These are phyloP conservation scores for Geranium brycei DNA, from an alignment of 345 rosid species.

Conservation along the genomic window DNA sequence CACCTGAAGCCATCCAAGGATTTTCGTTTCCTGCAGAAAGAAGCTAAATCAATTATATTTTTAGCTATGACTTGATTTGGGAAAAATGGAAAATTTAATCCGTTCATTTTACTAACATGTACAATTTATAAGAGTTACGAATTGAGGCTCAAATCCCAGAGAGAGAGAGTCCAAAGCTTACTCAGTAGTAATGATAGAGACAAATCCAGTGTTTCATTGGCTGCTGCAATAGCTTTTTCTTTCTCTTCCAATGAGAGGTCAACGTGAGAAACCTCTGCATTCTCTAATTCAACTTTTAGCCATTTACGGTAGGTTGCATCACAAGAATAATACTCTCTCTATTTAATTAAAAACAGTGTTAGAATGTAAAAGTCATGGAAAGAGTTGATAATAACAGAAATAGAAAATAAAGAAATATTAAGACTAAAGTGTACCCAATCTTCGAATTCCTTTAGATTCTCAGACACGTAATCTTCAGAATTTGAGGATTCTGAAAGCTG, in stretches of 20 bases:
- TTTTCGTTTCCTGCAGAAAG: constrained; percentile 41
- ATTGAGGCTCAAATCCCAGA: not conserved
- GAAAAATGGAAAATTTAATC: not conserved
- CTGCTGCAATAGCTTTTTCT: constrained; percentile 47
- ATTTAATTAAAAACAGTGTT: constrained; percentile 9
- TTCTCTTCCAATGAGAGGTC: constrained; percentile 75
- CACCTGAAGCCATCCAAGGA: constrained; percentile 61
- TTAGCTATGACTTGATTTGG: constrained; percentile 1
- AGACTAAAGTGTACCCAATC: constrained; percentile 57
- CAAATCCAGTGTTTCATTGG: constrained; percentile 50
- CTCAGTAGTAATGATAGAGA: constrained; percentile 55
- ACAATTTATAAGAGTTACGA: not conserved
- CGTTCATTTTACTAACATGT: not conserved
- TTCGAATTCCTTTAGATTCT: constrained; percentile 75
- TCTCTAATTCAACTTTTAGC: constrained; percentile 73
- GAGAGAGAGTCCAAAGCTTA: constrained; percentile 22
- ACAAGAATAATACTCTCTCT: constrained; percentile 91
- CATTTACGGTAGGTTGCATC: constrained; percentile 92
- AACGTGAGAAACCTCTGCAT: constrained; percentile 48
- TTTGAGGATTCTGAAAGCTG: constrained; percentile 63
- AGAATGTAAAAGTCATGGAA: not conserved
- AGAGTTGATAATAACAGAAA: constrained; percentile 2
- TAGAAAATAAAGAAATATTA: constrained; percentile 5
- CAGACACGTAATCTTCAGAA: constrained; percentile 40
- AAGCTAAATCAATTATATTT: constrained; percentile 13